phyloP scores from a whole-genome alignment of 306 rosid species.

The Psophocarpus tetragonolobus region DNA sequence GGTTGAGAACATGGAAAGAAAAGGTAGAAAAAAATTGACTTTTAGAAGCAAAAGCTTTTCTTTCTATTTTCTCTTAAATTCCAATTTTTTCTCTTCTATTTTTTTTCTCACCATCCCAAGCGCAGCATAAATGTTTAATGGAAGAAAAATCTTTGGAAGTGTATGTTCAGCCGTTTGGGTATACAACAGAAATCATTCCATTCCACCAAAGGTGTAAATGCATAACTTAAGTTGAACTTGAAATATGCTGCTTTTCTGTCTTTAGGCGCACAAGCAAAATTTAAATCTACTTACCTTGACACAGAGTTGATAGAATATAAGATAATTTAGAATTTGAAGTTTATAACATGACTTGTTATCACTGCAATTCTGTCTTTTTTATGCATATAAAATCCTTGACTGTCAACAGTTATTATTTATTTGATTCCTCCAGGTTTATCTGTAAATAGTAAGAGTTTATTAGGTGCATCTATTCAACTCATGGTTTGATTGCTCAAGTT shows the following conservation, averaged over 20 bases:
- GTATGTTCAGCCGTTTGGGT: neutral
- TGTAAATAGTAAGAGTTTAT: slow-evolving; percentile 41
- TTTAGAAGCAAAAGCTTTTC: neutral
- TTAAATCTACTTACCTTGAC: neutral
- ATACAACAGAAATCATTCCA: slow-evolving; percentile 3
- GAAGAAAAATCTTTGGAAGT: slow-evolving; percentile 7
- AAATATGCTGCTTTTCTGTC: neutral
- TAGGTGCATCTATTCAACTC: slow-evolving; percentile 23
- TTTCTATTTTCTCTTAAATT: too few species aligned
- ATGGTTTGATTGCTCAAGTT: slow-evolving; percentile 32
- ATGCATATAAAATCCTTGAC: slow-evolving; percentile 12
- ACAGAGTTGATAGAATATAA: neutral
- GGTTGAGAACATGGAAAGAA: neutral
- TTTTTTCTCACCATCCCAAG: neutral
- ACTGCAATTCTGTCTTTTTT: neutral
- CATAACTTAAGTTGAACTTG: neutral
- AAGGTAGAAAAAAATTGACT: neutral
- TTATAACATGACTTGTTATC: slow-evolving; percentile 15
- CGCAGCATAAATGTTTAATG: neutral
- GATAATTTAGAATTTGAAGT: neutral
- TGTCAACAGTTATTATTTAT: neutral
- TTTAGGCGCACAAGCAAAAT: neutral
- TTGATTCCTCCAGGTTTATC: slow-evolving; percentile 64
- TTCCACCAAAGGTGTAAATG: neutral
- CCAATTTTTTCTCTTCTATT: neutral